These are phyloP conservation scores for Cadophora sp. DNA, from an alignment of 2,329 filamentous ascomycete species.

Conservation along the genomic window DNA sequence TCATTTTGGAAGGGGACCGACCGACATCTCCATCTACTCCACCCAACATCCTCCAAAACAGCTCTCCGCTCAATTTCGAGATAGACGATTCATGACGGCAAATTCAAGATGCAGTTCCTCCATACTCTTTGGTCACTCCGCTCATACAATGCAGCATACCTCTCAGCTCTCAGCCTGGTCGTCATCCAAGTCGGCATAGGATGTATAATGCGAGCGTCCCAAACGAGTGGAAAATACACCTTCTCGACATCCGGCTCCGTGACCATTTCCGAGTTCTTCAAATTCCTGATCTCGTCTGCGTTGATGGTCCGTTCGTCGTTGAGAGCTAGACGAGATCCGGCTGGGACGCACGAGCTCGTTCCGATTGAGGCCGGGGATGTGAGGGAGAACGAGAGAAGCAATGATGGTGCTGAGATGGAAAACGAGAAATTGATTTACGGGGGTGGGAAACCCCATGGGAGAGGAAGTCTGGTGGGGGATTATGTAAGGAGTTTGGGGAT, in stretches of 20 bases:
- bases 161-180: constrained; percentile 45
- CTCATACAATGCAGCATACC: constrained; percentile 26
- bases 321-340: constrained; percentile 12
- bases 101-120: not conserved
- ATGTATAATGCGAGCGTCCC: constrained; percentile 45
- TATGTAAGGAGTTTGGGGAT: constrained; percentile 30
- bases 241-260: constrained; percentile 44
- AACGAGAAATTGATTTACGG: constrained; percentile 3
- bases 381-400: too few relatives aligned
- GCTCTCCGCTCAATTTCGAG: too few relatives aligned
- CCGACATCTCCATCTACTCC: too few relatives aligned
- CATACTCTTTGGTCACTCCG: not conserved
- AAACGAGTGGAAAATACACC: constrained; percentile 36
- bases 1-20: too few relatives aligned
- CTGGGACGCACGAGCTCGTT: constrained; percentile 16
- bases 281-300: constrained; percentile 42
- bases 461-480: not conserved
- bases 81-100: too few relatives aligned
- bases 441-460: constrained; percentile 2
- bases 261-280: constrained; percentile 45
- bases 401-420: constrained; percentile 6
- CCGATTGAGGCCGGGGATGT: not conserved
- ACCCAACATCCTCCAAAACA: too few relatives aligned
- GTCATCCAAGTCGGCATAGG: constrained; percentile 47
- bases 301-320: constrained; percentile 44